phyloP scores from a whole-genome alignment of 129 eudicot genomes.

The Saussurea involucrata region DNA sequence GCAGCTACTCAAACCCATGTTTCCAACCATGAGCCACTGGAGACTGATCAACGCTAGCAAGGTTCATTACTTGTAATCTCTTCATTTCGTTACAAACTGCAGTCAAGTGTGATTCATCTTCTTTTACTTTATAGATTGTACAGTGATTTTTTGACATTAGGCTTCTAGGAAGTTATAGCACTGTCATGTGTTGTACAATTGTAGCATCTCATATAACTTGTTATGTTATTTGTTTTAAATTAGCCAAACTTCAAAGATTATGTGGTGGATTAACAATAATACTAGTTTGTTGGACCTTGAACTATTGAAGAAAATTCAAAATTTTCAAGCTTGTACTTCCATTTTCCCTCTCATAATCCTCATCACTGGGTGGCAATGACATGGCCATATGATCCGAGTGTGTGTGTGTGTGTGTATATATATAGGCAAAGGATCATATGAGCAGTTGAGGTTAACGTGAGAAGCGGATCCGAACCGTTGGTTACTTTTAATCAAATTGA shows the following conservation, averaged over 20 bases:
- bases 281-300: not conserved
- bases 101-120: not conserved
- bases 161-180: not conserved
- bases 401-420: not conserved
- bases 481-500: too few relatives aligned
- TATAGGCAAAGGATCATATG: too few relatives aligned
- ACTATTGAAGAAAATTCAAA: not conserved
- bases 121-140: conserved; percentile 8
- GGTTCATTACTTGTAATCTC: not conserved
- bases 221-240: not conserved
- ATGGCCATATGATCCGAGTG: not conserved
- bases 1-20: conserved; percentile 29
- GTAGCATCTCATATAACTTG: not conserved
- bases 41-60: conserved; percentile 1
- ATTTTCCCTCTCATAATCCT: not conserved
- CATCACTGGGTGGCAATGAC: not conserved
- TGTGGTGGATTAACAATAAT: not conserved
- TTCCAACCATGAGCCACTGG: conserved; percentile 4
- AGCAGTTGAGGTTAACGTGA: too few relatives aligned
- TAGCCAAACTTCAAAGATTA: not conserved
- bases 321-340: too few relatives aligned
- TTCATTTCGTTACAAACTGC: not conserved
- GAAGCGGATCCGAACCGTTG: too few relatives aligned
- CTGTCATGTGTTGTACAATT: conserved; percentile 25
- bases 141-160: conserved; percentile 13